A percentile compares a stretch with the other conserved stretches of the same genome.
Conservation (phyloP, 305 asterid genomes). For the Stenogyne calaminthoides region DNA sequence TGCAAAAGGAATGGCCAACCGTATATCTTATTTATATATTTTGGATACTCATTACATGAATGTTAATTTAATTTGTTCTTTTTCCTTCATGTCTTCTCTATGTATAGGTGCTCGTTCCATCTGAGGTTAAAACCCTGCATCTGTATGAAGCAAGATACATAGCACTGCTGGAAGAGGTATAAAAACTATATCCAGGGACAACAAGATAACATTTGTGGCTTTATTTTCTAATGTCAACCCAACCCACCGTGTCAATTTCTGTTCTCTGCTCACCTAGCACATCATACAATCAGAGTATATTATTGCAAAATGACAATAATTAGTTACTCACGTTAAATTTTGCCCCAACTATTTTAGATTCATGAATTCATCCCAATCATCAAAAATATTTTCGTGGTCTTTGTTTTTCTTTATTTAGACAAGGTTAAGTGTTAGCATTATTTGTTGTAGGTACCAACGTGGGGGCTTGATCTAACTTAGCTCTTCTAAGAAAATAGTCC, state of each 20-base stretch:
- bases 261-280: not conserved
- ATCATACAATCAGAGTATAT: not conserved
- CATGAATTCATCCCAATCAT: too few species aligned
- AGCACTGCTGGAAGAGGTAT: conserved; percentile 81
- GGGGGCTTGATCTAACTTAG: not conserved
- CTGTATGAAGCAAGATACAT: conserved; percentile 83
- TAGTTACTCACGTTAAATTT: not conserved
- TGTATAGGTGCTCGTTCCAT: conserved; percentile 46
- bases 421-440: not conserved
- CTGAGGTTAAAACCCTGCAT: conserved; percentile 73
- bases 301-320: not conserved
- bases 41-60: not conserved
- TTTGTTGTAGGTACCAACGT: not conserved
- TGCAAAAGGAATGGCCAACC: not conserved
- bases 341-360: not conserved
- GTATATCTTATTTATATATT: not conserved
- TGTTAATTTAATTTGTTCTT: not conserved
- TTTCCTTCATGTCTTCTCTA: not conserved
- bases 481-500: conserved; percentile 9
- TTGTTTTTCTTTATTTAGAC: not conserved
- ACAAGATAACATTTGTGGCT: not conserved
- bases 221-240: conserved; percentile 2
- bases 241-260: not conserved
- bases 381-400: not conserved
- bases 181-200: conserved; percentile 8